Percentiles rank a stretch among this genome's conserved stretches.
Conservation (phyloP, 2,329 filamentous ascomycete species). For the Epichloe baconii region DNA sequence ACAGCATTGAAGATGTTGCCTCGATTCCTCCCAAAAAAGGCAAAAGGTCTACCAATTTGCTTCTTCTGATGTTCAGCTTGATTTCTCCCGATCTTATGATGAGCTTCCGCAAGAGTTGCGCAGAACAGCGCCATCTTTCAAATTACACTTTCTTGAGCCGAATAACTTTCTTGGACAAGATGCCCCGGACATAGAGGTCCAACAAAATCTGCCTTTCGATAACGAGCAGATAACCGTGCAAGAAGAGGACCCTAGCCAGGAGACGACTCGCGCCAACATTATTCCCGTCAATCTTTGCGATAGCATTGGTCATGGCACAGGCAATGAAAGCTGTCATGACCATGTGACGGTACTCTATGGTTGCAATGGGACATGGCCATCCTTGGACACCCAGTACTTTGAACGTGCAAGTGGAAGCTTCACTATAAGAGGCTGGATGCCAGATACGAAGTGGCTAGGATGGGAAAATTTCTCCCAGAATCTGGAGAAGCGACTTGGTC, state of each 20-base stretch:
- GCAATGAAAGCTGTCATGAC: background rate
- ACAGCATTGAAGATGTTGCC: background rate
- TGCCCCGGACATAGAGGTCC: background rate
- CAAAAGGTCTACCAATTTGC: background rate
- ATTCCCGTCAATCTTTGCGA: background rate
- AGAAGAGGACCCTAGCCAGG: background rate
- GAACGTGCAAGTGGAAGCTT: slow-evolving; percentile 25
- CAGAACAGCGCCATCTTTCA: background rate
- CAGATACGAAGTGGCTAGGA: slow-evolving; percentile 22
- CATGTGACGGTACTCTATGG: slow-evolving; percentile 12
- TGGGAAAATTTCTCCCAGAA: slow-evolving; percentile 18
- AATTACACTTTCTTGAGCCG: slow-evolving; percentile 4
- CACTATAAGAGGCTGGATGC: slow-evolving; percentile 30
- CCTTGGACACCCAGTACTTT: slow-evolving; percentile 20
- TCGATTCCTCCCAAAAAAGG: background rate
- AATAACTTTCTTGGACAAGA: slow-evolving; percentile 5
- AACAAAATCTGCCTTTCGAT: background rate
- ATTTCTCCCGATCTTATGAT: background rate
- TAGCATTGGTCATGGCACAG: background rate
- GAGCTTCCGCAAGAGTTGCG: background rate
- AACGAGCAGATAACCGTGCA: background rate
- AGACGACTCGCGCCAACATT: background rate
- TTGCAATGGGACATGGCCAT: slow-evolving; percentile 19
- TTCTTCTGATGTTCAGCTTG: background rate
- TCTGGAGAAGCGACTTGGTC: slow-evolving; percentile 14